Evolutionary conservation across 768 basidiomycete genomes (phyloP).

Genomic region (Rhizopogon sp.): DNA sequence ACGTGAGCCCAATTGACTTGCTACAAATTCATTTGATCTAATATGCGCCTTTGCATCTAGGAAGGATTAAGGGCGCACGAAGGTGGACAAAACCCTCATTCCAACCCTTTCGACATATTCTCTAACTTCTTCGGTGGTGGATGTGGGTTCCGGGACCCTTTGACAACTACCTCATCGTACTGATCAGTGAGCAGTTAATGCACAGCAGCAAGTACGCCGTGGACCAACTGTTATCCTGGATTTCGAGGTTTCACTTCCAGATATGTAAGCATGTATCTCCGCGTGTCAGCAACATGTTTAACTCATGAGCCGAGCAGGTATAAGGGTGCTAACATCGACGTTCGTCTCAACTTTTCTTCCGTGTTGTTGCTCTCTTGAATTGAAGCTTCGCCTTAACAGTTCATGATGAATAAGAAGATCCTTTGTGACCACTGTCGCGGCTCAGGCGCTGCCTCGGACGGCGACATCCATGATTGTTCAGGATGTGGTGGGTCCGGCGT

Average conservation of each 20-base stretch:
- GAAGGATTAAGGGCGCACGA: conserved; percentile 92
- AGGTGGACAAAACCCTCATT: conserved; percentile 67
- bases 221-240: conserved; percentile 76
- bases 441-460: conserved; percentile 85
- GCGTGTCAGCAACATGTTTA: background rate
- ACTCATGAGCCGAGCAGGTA: conserved; percentile 45
- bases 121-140: conserved; percentile 87
- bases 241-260: conserved; percentile 82
- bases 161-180: background rate
- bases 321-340: conserved; percentile 82
- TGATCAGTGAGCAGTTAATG: conserved; percentile 25
- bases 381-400: conserved; percentile 42
- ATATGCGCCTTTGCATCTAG: conserved; percentile 27
- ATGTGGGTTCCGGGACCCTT: conserved; percentile 39
- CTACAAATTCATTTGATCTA: conserved; percentile 7
- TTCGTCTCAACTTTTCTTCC: conserved; percentile 21
- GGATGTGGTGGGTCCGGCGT: conserved; percentile 84
- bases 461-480: conserved; percentile 83
- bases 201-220: conserved; percentile 60
- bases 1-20: conserved; percentile 37
- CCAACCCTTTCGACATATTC: conserved; percentile 95
- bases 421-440: conserved; percentile 98
- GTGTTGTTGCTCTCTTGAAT: background rate
- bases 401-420: conserved; percentile 86
- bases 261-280: conserved; percentile 51